Conservation (phyloP, 257 asterid genomes). For the Fraxinus americana region DNA sequence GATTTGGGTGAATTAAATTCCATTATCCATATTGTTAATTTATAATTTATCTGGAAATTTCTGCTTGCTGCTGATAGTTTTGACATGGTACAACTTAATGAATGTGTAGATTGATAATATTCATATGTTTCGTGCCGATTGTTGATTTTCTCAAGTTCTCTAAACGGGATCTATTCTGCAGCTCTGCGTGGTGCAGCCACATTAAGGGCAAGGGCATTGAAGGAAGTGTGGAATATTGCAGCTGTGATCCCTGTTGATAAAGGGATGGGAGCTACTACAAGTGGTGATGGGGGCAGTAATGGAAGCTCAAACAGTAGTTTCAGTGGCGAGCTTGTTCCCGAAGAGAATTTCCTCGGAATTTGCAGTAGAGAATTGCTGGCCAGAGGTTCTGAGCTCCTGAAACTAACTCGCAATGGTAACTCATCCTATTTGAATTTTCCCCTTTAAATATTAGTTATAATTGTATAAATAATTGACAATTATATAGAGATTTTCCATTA, state of each 20-base stretch:
- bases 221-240: slow-evolving; percentile 91
- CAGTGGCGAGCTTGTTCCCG: slow-evolving; percentile 84
- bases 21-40: no score
- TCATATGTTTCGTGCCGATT: neutral
- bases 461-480: neutral
- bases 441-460: neutral
- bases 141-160: neutral
- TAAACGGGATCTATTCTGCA: slow-evolving; percentile 14
- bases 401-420: slow-evolving; percentile 85
- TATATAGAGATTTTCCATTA: neutral
- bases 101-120: no score
- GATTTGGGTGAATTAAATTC: neutral
- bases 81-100: no score
- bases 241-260: slow-evolving; percentile 86
- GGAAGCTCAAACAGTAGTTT: slow-evolving; percentile 70
- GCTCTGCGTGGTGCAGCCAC: slow-evolving; percentile 97
- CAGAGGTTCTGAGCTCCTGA: slow-evolving; percentile 84
- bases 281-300: slow-evolving; percentile 58
- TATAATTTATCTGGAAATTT: no score
- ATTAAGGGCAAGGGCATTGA: slow-evolving; percentile 81
- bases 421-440: neutral
- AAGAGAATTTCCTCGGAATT: slow-evolving; percentile 88
- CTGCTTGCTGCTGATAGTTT: no score
- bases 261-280: slow-evolving; percentile 49
- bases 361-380: slow-evolving; percentile 91